Evolutionary conservation across 495 filamentous ascomycete species (phyloP).

Genomic region (Aspergillus cavernicola): DNA sequence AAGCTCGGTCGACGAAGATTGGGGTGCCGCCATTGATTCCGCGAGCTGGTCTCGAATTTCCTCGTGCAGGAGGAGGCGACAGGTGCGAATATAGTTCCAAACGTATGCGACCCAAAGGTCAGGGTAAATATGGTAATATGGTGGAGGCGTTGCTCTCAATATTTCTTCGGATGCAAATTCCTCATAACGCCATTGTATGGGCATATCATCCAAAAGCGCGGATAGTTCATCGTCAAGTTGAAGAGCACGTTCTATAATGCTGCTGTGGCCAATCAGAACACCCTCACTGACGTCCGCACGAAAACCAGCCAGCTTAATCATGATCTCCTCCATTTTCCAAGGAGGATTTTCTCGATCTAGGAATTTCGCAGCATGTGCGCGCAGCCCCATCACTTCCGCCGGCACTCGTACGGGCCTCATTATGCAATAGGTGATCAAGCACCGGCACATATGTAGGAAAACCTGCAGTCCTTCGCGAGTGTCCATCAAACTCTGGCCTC

Average conservation of each 20-base stretch:
- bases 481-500: background rate
- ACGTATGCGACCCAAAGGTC: conserved; percentile 1
- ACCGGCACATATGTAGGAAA: conserved; percentile 3
- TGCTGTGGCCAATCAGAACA: background rate
- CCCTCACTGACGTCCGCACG: background rate
- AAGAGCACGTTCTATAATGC: background rate
- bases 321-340: background rate
- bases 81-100: conserved; percentile 4
- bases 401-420: background rate
- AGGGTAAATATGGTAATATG: background rate
- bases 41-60: background rate
- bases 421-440: conserved; percentile 1
- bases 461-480: conserved; percentile 4
- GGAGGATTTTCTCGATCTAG: background rate
- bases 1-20: background rate
- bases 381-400: background rate
- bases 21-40: background rate
- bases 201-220: background rate
- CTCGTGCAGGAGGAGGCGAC: background rate
- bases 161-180: background rate
- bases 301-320: background rate
- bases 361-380: background rate
- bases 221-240: background rate
- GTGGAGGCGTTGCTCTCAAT: background rate
- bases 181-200: background rate